phyloP scores from a whole-genome alignment of 306 rosid species.

The Cyclanthera cordifolia region DNA sequence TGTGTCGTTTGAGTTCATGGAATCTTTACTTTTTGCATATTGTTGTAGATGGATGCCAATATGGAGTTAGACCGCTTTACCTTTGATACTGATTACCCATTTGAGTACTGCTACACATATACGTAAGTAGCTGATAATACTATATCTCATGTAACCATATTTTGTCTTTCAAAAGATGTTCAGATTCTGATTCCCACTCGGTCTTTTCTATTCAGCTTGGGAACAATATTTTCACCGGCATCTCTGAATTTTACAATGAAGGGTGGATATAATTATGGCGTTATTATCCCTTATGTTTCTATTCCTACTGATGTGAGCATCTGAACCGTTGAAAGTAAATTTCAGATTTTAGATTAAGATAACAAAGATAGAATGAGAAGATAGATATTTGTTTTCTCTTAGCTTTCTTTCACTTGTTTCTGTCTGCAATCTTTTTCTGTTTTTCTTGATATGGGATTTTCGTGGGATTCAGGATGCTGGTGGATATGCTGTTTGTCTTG shows the following conservation, averaged over 20 bases:
- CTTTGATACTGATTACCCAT: constrained; percentile 31
- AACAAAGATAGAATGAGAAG: too few relatives aligned
- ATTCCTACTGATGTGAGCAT: constrained; percentile 19
- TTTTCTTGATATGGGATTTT: background rate
- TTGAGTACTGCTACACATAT: constrained; percentile 60
- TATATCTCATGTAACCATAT: background rate
- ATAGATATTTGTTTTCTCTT: background rate
- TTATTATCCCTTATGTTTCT: background rate
- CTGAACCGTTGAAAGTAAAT: background rate
- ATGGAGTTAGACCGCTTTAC: constrained; percentile 22
- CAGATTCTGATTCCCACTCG: background rate
- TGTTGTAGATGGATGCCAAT: constrained; percentile 41
- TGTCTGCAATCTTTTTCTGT: background rate
- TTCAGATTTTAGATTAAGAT: too few relatives aligned
- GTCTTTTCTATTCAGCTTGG: constrained; percentile 27
- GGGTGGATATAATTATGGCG: constrained; percentile 33
- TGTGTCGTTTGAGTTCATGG: background rate
- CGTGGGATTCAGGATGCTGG: constrained; percentile 28
- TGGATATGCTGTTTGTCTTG: constrained; percentile 32
- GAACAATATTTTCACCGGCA: constrained; percentile 13
- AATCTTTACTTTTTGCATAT: background rate
- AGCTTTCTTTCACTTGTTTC: too few relatives aligned
- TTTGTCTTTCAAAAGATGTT: background rate
- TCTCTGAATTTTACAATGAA: constrained; percentile 51
- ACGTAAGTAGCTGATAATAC: constrained; percentile 25